Base-by-base conservation (phyloP, 208 protist genomes). In the Porcisia deanei region DNA sequence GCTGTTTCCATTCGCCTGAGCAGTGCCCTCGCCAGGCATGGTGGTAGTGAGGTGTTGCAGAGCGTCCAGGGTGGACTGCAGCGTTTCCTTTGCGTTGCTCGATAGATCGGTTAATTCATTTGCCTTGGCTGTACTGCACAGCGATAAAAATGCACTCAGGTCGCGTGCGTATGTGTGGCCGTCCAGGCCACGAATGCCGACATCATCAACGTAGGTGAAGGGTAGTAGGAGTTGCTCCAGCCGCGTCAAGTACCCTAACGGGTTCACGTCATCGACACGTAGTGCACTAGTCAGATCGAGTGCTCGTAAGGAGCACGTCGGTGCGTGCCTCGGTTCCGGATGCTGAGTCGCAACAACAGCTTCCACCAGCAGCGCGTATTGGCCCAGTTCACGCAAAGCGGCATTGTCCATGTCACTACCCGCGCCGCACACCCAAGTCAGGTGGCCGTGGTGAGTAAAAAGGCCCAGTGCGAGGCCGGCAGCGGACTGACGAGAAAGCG, bases 161-260 rank as follows among this genome's bases (percentile, higher is more conserved):
- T 79, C 71, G n/a, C 61, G 69, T 14, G 61, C 45, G 61, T 69
- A 84, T 72, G 76, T 68, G 59, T 77, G 75, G 7, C 85, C 88
- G 71, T 92, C 82, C 3, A 92, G 77, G 37, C 53, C 47, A 34
- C 30, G 52, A 6, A 92, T 55, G 47, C 85, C 83, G 18, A 34
- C 77, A 57, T 85, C 81, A 25, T 73, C 61, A 52, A 92, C 72
- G 64, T 80, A 71, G 16, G 79, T 85, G 74, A 89, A 92, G 14
- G 83, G 72, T 14, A 76, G 79, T 22, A 92, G 76, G 49, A 92
- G 77, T 70, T 92, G 88, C 77, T 88, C 77, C 54, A 89, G 71
- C 12, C 77, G 70, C 3, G 80, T 65, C 43, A 88, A 63, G 68
- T 83, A 89, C 14, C 71, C 82, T 30, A 86, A 67, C 34, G 83